Conservation (phyloP, 2,329 filamentous ascomycete species). For the Parastagonospora nodorum region DNA sequence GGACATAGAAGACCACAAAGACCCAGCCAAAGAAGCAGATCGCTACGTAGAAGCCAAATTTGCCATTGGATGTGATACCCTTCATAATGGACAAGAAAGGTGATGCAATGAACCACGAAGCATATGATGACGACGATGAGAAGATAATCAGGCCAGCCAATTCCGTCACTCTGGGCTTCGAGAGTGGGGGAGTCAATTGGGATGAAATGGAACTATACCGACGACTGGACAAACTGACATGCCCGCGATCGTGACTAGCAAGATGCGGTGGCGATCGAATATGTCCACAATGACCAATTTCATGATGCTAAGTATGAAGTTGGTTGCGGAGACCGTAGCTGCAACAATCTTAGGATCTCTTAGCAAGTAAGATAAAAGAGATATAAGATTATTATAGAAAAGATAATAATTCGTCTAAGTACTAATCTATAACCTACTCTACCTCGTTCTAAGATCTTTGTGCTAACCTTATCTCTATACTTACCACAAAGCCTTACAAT, state of each 20-base stretch:
- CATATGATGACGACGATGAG: constrained; percentile 46
- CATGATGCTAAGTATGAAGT: constrained; percentile 78
- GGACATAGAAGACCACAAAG: constrained; percentile 44
- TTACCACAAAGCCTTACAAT: too few species aligned
- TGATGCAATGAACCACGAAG: constrained; percentile 43
- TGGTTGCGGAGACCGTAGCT: constrained; percentile 78
- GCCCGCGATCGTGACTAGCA: constrained; percentile 55
- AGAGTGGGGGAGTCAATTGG: constrained; percentile 51
- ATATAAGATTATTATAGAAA: too few species aligned
- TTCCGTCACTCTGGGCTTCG: constrained; percentile 32
- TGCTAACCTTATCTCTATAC: too few species aligned
- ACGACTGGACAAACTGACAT: constrained; percentile 75
- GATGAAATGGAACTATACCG: constrained; percentile 75
- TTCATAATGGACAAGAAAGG: constrained; percentile 50
- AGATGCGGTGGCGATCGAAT: constrained; percentile 75
- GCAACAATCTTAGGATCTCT: too few species aligned
- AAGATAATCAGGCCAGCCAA: constrained; percentile 43
- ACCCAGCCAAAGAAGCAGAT: constrained; percentile 46
- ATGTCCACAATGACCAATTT: constrained; percentile 79
- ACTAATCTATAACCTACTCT: too few species aligned
- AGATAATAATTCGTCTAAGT: too few species aligned
- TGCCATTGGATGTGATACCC: constrained; percentile 42
- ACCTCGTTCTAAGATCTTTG: too few species aligned
- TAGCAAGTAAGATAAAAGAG: too few species aligned
- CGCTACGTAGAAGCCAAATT: constrained; percentile 47